These are phyloP conservation scores for Coffea eugenioides DNA, from an alignment of 257 asterid genomes.

Conservation along the genomic window DNA sequence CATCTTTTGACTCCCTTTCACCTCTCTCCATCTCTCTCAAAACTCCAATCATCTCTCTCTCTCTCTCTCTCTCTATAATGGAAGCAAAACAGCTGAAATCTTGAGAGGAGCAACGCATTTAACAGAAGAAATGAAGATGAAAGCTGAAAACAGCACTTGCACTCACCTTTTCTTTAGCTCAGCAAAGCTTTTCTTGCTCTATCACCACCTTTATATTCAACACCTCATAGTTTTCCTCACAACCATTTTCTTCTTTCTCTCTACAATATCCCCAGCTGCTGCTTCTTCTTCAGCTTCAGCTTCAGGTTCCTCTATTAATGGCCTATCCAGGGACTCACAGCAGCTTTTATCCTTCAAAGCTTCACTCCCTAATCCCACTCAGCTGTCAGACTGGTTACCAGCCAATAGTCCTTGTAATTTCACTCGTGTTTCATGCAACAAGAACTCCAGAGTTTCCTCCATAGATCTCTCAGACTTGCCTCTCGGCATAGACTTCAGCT, in stretches of 20 bases:
- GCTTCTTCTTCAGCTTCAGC: conserved; percentile 19
- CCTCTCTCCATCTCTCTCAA: conserved; percentile 21
- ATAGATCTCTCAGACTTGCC: conserved; percentile 53
- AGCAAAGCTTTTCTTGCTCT: conserved; percentile 25
- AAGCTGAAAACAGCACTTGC: conserved; percentile 21
- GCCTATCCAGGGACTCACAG: conserved; percentile 38
- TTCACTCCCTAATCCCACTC: conserved; percentile 44
- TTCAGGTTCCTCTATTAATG: conserved; percentile 27
- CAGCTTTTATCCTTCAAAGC: conserved; percentile 71
- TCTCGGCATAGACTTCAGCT: conserved; percentile 50
- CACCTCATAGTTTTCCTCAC: not conserved
- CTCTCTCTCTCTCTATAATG: conserved; percentile 34
- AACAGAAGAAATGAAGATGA: conserved; percentile 34
- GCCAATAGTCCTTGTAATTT: conserved; percentile 58
- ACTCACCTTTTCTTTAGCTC: conserved; percentile 19
- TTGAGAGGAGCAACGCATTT: conserved; percentile 18
- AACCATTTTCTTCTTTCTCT: conserved; percentile 13
- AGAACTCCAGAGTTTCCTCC: conserved; percentile 48
- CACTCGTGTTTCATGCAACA: conserved; percentile 61
- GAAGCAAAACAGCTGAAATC: conserved; percentile 41
- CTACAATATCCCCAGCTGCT: conserved; percentile 18
- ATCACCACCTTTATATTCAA: conserved; percentile 5
- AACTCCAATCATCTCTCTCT: conserved; percentile 22
- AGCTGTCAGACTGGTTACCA: conserved; percentile 57
- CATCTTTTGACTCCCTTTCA: conserved; percentile 54